phyloP scores from a whole-genome alignment of 768 basidiomycete species.

The Filobasidium floriforme region DNA sequence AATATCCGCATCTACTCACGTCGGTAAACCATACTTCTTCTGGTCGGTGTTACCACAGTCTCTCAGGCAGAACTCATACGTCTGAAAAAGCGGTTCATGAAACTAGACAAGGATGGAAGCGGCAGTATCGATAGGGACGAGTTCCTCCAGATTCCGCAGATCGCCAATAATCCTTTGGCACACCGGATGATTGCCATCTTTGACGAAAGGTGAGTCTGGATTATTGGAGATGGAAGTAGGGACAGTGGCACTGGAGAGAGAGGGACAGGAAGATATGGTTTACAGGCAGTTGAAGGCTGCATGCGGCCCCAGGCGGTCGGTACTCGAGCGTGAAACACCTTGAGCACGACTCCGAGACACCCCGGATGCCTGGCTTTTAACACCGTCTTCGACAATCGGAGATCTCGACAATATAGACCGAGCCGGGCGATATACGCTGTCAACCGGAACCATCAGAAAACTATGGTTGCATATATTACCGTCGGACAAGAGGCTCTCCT shows the following conservation, averaged over 20 bases:
- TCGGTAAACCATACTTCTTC: background rate
- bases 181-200: constrained; percentile 99
- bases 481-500: no score
- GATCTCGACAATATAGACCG: no score
- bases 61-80: constrained; percentile 87
- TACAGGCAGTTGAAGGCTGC: background rate
- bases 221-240: background rate
- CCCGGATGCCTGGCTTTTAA: no score
- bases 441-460: no score
- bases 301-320: background rate
- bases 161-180: constrained; percentile 93
- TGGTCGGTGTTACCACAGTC: constrained; percentile 53
- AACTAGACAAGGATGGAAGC: constrained; percentile 95
- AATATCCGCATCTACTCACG: no score
- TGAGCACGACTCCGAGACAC: no score
- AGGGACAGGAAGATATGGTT: background rate
- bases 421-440: no score
- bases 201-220: constrained; percentile 80
- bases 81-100: constrained; percentile 98
- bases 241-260: no score
- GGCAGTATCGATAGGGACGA: constrained; percentile 98
- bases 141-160: constrained; percentile 97
- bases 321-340: no score
- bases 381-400: no score
- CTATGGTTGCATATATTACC: no score